phyloP scores from a whole-genome alignment of 257 asterid species.

The Nicotiana otophora region DNA sequence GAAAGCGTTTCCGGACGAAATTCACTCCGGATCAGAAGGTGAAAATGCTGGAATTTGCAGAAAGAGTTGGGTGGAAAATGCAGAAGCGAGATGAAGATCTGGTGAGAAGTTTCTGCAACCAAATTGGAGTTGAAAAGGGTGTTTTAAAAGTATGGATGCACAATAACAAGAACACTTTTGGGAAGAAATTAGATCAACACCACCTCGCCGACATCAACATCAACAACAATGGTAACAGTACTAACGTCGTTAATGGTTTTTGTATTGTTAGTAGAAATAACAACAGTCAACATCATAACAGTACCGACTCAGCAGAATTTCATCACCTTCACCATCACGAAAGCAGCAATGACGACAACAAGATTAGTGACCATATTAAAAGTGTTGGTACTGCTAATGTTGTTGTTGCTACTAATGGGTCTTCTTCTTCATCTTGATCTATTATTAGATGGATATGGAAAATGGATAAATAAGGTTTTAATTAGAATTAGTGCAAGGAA shows the following conservation, averaged over 20 bases:
- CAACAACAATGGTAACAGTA: neutral
- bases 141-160: slow-evolving; percentile 96
- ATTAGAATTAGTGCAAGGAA: slow-evolving; percentile 4
- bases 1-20: slow-evolving; percentile 71
- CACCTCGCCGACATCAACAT: neutral
- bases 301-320: neutral
- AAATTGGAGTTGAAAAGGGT: slow-evolving; percentile 55
- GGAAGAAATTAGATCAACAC: slow-evolving; percentile 39
- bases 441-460: neutral
- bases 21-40: slow-evolving; percentile 65
- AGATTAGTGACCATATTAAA: slow-evolving; percentile 2
- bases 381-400: neutral
- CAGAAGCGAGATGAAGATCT: slow-evolving; percentile 66
- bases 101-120: slow-evolving; percentile 47
- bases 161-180: slow-evolving; percentile 62
- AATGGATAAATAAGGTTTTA: slow-evolving; percentile 32
- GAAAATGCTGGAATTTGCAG: slow-evolving; percentile 66
- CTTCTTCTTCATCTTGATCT: slow-evolving; percentile 55
- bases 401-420: slow-evolving; percentile 49
- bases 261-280: neutral
- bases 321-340: slow-evolving; percentile 32
- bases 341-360: slow-evolving; percentile 23
- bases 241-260: neutral
- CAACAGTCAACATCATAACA: neutral
- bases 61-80: slow-evolving; percentile 68